Conservation (phyloP, 345 rosid species). For the Corchorus olitorius region DNA sequence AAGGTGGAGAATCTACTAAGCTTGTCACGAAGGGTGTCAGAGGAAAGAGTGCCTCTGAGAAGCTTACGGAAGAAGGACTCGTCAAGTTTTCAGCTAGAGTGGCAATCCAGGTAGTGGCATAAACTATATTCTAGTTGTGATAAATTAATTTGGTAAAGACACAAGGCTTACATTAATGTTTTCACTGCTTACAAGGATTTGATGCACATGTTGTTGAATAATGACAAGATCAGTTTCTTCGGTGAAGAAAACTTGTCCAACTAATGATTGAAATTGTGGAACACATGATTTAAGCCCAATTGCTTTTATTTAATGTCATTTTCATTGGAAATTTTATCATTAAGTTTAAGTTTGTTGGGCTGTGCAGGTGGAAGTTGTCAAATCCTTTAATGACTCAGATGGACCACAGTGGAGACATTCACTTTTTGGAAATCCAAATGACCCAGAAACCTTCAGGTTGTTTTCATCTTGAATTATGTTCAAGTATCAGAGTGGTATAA, state of each 20-base stretch:
- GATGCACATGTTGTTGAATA: neutral
- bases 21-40: slow-evolving; percentile 36
- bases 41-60: slow-evolving; percentile 75
- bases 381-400: slow-evolving; percentile 77
- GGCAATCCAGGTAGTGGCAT: slow-evolving; percentile 71
- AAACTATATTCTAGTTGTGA: neutral
- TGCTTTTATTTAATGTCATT: neutral
- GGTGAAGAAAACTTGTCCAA: neutral
- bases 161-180: neutral
- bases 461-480: slow-evolving; percentile 22
- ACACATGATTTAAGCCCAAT: neutral
- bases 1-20: slow-evolving; percentile 68
- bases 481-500: neutral
- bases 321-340: slow-evolving; percentile 12
- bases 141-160: slow-evolving; percentile 7
- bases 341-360: slow-evolving; percentile 14
- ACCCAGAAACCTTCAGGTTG: slow-evolving; percentile 91
- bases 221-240: neutral
- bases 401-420: slow-evolving; percentile 92
- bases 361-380: slow-evolving; percentile 80
- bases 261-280: neutral
- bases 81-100: slow-evolving; percentile 84
- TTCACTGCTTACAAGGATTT: neutral
- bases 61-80: slow-evolving; percentile 90
- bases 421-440: slow-evolving; percentile 96